Conservation (phyloP, 805 yeast species). For the Suhomyces xylopsoci region DNA sequence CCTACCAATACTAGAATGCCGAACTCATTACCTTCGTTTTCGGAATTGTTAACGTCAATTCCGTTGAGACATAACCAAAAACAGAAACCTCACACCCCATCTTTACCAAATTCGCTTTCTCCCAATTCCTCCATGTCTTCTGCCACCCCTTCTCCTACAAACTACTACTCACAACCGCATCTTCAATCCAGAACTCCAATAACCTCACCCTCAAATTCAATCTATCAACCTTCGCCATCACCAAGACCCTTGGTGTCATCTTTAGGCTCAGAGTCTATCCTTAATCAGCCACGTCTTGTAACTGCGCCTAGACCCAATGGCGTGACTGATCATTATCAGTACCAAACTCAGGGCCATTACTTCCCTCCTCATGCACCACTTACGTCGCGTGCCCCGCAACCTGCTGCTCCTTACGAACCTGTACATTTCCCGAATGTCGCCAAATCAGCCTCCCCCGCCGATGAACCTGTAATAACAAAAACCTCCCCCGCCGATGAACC, state of each 20-base stretch:
- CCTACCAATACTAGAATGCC: slow-evolving; percentile 2
- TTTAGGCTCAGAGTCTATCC: background rate
- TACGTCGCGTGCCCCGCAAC: background rate
- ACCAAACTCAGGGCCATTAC: background rate
- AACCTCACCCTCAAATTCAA: background rate
- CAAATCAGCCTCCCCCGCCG: background rate
- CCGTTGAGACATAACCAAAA: slow-evolving; percentile 13
- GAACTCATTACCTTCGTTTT: slow-evolving; percentile 30
- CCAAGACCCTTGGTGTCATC: background rate
- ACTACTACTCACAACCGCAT: background rate
- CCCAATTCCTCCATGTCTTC: background rate
- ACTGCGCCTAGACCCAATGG: background rate
- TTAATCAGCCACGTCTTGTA: background rate
- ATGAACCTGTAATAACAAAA: background rate
- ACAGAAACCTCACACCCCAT: background rate
- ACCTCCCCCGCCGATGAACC: background rate
- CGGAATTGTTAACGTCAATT: slow-evolving; percentile 30
- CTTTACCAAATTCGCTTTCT: background rate
- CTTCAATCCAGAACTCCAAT: background rate
- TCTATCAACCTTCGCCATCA: background rate
- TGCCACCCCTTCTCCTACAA: slow-evolving; percentile 1
- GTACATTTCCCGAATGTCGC: background rate
- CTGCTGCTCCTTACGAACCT: background rate
- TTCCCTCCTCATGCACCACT: background rate
- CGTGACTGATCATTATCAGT: slow-evolving; percentile 1